Base-by-base conservation (phyloP, 768 basidiomycete species). In the Gloeostereum incarnatum region DNA sequence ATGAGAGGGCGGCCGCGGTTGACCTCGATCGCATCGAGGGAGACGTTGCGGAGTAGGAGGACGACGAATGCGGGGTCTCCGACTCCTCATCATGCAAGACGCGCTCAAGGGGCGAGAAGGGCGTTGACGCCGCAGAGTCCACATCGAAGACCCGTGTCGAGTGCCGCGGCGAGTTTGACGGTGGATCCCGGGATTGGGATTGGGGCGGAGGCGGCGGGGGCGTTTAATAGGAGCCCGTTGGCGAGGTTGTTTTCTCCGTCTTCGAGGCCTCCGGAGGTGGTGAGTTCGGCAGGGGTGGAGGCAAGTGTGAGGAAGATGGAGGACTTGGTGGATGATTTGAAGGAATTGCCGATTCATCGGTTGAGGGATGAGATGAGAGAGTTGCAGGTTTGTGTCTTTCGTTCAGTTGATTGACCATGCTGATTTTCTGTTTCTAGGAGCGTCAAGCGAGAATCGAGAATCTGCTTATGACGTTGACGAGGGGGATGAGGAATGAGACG, bases 301-400 rank as follows among this genome's bases (percentile, higher is more conserved):
- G 60, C 61, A 5, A 69, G 63, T 21, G 41, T 78, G 35, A 72
- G 60, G 46, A 65, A 68, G 41, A 53, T 88, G 27, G 82, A 88
- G 54, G 55, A 59, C 17, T 49, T 84, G 41, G 49, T 87, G 41
- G 80, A 84, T 32, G 75, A 77, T 35, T 68, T 82, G 31, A 66
- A 68, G 21, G 66, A 71, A 30, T 45, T 85, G 44, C 84, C 86
- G 5, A 71, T 86, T 14, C 66, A 71, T 24, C 69, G 59, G 44
- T 59, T 91, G 25, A 81, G 74, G 56, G 80, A 81, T 2, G 85
- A 90, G 55, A 81, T 91, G 73, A 85, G 78, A 53, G 87, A 89
- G 52, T 56, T 89, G 20, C 82, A 84, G 69, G 83, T 82, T 31
- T 34, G 66, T 21, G 3, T 14, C 4, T 3, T 9, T 22, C 31